phyloP scores from a whole-genome alignment of 2,329 filamentous ascomycete species.

The Colletotrichum paranaense region DNA sequence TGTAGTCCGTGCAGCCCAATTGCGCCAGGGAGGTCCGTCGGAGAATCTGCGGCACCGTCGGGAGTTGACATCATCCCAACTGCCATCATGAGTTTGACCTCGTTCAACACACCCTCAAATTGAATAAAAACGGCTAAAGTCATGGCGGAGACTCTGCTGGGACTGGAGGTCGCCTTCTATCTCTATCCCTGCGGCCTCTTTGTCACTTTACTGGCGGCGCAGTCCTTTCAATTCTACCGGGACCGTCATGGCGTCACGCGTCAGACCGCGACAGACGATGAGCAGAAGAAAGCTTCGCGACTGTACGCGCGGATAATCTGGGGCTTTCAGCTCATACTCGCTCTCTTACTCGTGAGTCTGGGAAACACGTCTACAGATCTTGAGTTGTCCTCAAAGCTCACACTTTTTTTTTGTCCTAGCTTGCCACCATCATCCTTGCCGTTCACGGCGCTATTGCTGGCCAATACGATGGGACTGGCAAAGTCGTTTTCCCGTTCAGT shows the following conservation, averaged over 20 bases:
- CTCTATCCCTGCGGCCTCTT: slow-evolving; percentile 54
- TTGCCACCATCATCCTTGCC: slow-evolving; percentile 48
- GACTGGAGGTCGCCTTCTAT: slow-evolving; percentile 53
- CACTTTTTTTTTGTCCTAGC: background rate
- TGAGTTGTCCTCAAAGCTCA: background rate
- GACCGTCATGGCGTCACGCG: slow-evolving; percentile 43
- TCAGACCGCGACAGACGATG: slow-evolving; percentile 39
- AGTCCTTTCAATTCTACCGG: slow-evolving; percentile 51
- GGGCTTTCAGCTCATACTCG: slow-evolving; percentile 47
- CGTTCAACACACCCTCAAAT: slow-evolving; percentile 5
- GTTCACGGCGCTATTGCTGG: slow-evolving; percentile 46
- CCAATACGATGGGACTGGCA: slow-evolving; percentile 40
- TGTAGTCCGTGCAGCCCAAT: background rate
- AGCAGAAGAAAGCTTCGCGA: slow-evolving; percentile 43
- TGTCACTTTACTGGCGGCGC: slow-evolving; percentile 47
- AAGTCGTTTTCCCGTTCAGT: slow-evolving; percentile 50
- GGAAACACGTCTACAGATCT: background rate
- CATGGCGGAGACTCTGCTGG: slow-evolving; percentile 49
- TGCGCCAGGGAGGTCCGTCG: slow-evolving; percentile 1
- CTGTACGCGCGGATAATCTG: slow-evolving; percentile 49
- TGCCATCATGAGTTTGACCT: background rate
- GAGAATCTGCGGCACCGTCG: slow-evolving; percentile 12
- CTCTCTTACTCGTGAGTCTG: slow-evolving; percentile 40
- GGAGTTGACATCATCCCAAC: slow-evolving; percentile 15
- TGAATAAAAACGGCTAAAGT: slow-evolving; percentile 3